Evolutionary conservation across 805 yeast genomes (phyloP), one percentile per base, ranked within the genome.

Genomic region (Schizosaccharomyces lindneri): DNA sequence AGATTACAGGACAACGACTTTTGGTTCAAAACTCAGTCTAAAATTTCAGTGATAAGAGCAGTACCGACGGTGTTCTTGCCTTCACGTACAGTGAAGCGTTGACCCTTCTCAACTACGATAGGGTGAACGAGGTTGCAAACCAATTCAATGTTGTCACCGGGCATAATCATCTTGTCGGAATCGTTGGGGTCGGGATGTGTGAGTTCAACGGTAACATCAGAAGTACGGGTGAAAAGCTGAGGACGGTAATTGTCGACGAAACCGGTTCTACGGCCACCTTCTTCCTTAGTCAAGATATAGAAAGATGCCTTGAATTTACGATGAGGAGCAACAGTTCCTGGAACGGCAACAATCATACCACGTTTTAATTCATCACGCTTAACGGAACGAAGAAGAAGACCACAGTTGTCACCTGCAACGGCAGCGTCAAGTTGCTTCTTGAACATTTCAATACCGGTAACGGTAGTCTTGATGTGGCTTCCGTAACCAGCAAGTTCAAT

Each of bases 31-130:
- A 29, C 27, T 21, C 57, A 51, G 73, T 84, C 90, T 66, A 86
- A 73, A 74, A 87, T 83, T 76, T 95, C 84, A 70, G 98, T 93
- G 69, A 93, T 81, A 78, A 93, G 78, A 79, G 98, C 98, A 67
- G 98, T 93, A 76, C 96, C 98, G 67, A 93, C 97, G 67, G 98
- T 93, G 79, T 85, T 86, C 74, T 97, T 97, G 78, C 97, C 97
- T 79, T 93, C 98, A 83, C 98, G 93, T 74, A 93, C 80, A 83
- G 93, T 93, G 85, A 93, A 93, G 78, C 97, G 86, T 80, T 89
- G 96, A 74, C 95, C 95, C 70, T 84, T 83, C 80, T 93, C 98
- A 66, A 93, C 71, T 65, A 97, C 95, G 68, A 94, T 86, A 73
- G 95, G 93, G 77, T 81, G 86, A 66, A 85, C 83, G 72, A 90